Evolutionary conservation across 768 basidiomycete species (phyloP).

Genomic region (Naganishia randhawae): DNA sequence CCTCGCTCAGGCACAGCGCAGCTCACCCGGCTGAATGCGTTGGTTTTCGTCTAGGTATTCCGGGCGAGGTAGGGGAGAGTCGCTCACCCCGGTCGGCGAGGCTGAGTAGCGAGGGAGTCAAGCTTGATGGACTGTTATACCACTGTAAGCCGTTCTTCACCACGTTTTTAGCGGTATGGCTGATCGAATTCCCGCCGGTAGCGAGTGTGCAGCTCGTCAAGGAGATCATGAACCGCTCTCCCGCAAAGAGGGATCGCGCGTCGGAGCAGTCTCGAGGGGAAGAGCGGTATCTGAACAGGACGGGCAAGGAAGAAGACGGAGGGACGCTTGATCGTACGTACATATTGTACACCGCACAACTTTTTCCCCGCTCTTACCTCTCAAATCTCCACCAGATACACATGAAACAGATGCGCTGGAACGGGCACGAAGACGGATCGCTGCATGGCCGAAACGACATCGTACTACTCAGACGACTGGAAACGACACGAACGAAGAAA

Average conservation of each 20-base stretch:
- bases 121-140: conserved; percentile 10
- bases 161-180: neutral
- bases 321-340: neutral
- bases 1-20: neutral
- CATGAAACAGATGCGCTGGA: neutral
- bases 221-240: conserved; percentile 14
- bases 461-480: neutral
- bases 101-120: conserved; percentile 16
- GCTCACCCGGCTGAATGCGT: neutral
- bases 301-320: neutral
- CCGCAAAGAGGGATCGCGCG: neutral
- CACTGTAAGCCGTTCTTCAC: neutral
- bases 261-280: neutral
- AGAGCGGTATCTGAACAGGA: neutral
- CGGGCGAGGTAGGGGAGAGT: neutral
- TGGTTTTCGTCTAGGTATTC: neutral
- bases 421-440: neutral
- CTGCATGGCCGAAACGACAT: neutral
- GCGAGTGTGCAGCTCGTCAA: conserved; percentile 18
- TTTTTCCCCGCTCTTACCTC: neutral
- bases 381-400: neutral
- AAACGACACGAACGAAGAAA: neutral
- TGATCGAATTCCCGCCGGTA: neutral
- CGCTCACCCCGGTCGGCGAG: conserved; percentile 1
- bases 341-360: neutral